These are phyloP conservation scores for Chamaenerion angustifolium DNA, from an alignment of 345 rosid genomes.

Conservation along the genomic window DNA sequence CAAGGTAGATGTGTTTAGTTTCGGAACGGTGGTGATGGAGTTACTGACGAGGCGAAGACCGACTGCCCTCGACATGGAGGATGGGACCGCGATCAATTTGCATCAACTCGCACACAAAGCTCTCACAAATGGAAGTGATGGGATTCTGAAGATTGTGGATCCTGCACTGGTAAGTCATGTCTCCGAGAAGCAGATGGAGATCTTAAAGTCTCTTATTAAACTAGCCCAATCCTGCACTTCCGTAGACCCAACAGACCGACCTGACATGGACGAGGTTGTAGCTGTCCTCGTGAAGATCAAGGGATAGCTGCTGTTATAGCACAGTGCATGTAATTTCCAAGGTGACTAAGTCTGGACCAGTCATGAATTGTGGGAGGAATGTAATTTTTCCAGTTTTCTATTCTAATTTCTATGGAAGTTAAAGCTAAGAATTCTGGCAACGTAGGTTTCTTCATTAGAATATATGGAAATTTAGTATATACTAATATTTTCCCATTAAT, in stretches of 20 bases:
- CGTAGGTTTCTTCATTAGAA: too few relatives aligned
- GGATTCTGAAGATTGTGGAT: slow-evolving; percentile 33
- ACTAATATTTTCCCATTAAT: too few relatives aligned
- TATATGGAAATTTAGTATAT: too few relatives aligned
- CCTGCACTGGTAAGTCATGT: slow-evolving; percentile 14
- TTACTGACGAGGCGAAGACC: slow-evolving; percentile 57
- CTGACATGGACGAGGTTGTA: slow-evolving; percentile 44
- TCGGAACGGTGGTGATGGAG: slow-evolving; percentile 64
- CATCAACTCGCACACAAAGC: slow-evolving; percentile 42
- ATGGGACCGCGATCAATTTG: slow-evolving; percentile 33
- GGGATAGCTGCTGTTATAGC: not conserved
- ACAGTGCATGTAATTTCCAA: not conserved
- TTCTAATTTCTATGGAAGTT: too few relatives aligned
- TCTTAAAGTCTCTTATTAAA: slow-evolving; percentile 23
- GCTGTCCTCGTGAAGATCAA: slow-evolving; percentile 31
- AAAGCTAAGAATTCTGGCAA: too few relatives aligned
- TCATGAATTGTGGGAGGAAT: not conserved
- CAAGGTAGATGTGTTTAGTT: slow-evolving; percentile 81
- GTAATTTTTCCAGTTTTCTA: too few relatives aligned
- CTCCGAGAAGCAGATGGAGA: slow-evolving; percentile 15
- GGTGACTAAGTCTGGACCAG: not conserved
- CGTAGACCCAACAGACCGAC: slow-evolving; percentile 52
- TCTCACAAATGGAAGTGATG: slow-evolving; percentile 22
- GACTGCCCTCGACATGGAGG: slow-evolving; percentile 39
- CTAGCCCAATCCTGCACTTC: slow-evolving; percentile 48